Evolutionary conservation across 345 rosid species (phyloP).

Genomic region (Laguncularia racemosa): DNA sequence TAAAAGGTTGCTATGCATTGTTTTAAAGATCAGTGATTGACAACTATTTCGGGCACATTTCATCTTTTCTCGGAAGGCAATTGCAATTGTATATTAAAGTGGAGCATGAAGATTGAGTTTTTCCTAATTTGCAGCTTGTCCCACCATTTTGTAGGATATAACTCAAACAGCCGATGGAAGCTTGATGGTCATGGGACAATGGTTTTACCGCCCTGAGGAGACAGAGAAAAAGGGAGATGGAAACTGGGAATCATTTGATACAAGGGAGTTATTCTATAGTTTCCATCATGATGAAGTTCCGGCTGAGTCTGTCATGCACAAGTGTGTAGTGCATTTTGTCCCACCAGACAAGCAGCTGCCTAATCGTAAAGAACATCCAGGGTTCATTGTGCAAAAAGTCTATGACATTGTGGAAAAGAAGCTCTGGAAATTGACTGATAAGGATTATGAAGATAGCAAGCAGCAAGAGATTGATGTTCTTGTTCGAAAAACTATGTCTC

Average conservation of each 20-base stretch:
- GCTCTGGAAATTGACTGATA: constrained; percentile 69
- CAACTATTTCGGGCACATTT: too few species aligned
- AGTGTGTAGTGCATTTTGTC: constrained; percentile 90
- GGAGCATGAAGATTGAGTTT: too few species aligned
- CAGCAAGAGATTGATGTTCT: constrained; percentile 76
- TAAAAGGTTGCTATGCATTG: too few species aligned
- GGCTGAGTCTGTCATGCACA: constrained; percentile 97
- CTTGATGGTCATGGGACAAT: constrained; percentile 87
- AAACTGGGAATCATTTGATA: constrained; percentile 79
- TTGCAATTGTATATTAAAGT: not conserved
- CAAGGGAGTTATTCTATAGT: constrained; percentile 87
- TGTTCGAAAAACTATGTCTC: constrained; percentile 61
- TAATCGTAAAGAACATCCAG: constrained; percentile 67
- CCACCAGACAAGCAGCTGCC: constrained; percentile 88
- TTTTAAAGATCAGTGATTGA: too few species aligned
- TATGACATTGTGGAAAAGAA: constrained; percentile 58
- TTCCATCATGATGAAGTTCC: constrained; percentile 95
- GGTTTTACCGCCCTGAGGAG: constrained; percentile 99
- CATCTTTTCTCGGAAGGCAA: too few species aligned
- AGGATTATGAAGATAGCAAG: constrained; percentile 62
- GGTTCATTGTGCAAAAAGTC: constrained; percentile 86
- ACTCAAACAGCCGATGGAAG: constrained; percentile 48
- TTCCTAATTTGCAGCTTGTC: constrained; percentile 8
- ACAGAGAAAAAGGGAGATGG: constrained; percentile 94
- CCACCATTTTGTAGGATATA: constrained; percentile 50